These are phyloP conservation scores for Elaeis oleifera DNA, from an alignment of 202 grass and related monocot genomes.

Conservation along the genomic window DNA sequence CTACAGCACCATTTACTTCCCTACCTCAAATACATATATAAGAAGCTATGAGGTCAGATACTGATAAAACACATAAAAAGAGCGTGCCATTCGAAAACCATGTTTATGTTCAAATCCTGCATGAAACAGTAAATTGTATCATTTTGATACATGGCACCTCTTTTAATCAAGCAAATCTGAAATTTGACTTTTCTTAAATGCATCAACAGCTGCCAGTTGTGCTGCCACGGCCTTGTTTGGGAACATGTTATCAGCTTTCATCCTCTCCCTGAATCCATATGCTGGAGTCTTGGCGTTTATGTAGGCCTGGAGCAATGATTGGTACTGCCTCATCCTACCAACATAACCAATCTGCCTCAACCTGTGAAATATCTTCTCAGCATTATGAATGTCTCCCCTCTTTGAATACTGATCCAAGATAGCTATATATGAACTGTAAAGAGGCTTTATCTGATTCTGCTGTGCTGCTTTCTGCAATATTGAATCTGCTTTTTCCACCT, in stretches of 20 bases:
- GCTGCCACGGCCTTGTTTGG: slow-evolving; percentile 23
- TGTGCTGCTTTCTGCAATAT: slow-evolving; percentile 47
- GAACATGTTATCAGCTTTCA: slow-evolving; percentile 46
- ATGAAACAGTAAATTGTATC: no score
- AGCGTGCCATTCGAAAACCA: no score
- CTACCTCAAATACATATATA: no score
- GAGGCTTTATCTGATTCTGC: slow-evolving; percentile 34
- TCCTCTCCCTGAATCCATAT: slow-evolving; percentile 66
- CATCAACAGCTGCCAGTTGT: slow-evolving; percentile 27
- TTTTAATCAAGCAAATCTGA: slow-evolving; percentile 11
- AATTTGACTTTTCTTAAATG: slow-evolving; percentile 16
- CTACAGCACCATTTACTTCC: no score
- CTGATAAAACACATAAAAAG: no score
- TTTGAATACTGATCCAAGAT: slow-evolving; percentile 52
- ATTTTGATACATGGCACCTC: neutral
- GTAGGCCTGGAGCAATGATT: slow-evolving; percentile 63
- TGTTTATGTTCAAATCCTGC: no score
- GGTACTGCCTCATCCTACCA: slow-evolving; percentile 39
- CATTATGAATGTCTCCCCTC: slow-evolving; percentile 58
- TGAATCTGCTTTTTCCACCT: slow-evolving; percentile 56
- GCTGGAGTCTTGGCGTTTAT: slow-evolving; percentile 45
- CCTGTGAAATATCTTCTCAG: slow-evolving; percentile 64
- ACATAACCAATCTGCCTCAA: slow-evolving; percentile 37
- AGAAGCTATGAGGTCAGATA: no score
- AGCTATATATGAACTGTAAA: slow-evolving; percentile 35